phyloP scores from a whole-genome alignment of 1,284 basidiomycete genomes.

The Mycosarcoma mackinlayi region DNA sequence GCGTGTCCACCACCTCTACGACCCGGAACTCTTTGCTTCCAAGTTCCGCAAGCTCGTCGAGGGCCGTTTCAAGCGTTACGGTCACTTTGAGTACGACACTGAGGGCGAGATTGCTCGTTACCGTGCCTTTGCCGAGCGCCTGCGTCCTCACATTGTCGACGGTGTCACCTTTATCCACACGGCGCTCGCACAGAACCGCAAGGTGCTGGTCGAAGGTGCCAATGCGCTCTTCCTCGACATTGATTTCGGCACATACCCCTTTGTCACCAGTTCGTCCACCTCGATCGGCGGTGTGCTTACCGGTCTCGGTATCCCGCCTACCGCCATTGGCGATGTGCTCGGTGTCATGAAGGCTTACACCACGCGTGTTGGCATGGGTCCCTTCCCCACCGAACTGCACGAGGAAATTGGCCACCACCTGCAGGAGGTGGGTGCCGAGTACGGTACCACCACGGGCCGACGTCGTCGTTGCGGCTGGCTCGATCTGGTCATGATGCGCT shows the following conservation, averaged over 20 bases:
- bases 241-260: constrained; percentile 97
- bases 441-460: constrained; percentile 90
- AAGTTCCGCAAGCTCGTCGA: constrained; percentile 98
- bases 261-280: constrained; percentile 92
- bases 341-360: constrained; percentile 99
- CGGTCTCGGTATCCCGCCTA: constrained; percentile 92
- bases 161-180: constrained; percentile 86
- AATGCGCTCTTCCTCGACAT: constrained; percentile 98
- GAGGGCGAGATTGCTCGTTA: constrained; percentile 94
- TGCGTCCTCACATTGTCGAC: constrained; percentile 89
- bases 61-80: constrained; percentile 96
- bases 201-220: constrained; percentile 92
- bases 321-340: constrained; percentile 82
- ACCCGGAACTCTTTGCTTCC: constrained; percentile 82
- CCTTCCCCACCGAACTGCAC: constrained; percentile 95
- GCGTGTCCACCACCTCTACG: constrained; percentile 95
- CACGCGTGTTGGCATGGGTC: constrained; percentile 94
- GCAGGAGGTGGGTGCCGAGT: constrained; percentile 93
- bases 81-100: constrained; percentile 97
- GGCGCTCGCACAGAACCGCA: constrained; percentile 78
- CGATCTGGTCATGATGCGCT: constrained; percentile 91
- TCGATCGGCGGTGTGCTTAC: constrained; percentile 94
- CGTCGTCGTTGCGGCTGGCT: constrained; percentile 95
- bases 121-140: constrained; percentile 84
- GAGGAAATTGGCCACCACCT: constrained; percentile 86